A percentile compares a stretch with the other conserved stretches of the same genome.
phyloP scores from a whole-genome alignment of 1,284 basidiomycete species.

The Papiliotrema laurentii region DNA sequence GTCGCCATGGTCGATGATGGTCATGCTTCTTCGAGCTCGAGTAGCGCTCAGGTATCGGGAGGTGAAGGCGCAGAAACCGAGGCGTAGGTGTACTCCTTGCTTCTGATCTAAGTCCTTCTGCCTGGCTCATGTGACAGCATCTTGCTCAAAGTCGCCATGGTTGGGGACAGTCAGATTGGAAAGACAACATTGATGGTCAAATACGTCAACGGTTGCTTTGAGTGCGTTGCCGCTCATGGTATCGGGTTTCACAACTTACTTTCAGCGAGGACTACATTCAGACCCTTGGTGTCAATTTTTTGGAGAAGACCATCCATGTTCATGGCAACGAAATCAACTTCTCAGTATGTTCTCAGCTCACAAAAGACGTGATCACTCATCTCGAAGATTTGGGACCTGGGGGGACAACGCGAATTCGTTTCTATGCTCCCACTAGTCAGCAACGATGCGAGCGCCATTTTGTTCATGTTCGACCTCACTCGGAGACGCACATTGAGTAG shows the following conservation, averaged over 20 bases:
- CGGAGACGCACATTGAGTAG: conserved; percentile 95
- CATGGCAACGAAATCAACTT: conserved; percentile 97
- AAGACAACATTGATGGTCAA: conserved; percentile 98
- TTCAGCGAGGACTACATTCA: conserved; percentile 92
- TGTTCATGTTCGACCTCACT: conserved; percentile 99
- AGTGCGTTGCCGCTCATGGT: conserved; percentile 46
- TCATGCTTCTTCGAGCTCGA: too few relatives aligned
- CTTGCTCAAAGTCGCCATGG: conserved; percentile 97
- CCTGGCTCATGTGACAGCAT: too few relatives aligned
- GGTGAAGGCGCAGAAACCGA: too few relatives aligned
- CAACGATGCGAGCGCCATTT: conserved; percentile 95
- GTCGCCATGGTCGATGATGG: too few relatives aligned
- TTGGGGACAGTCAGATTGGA: conserved; percentile 97
- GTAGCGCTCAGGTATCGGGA: too few relatives aligned
- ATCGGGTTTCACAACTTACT: conserved; percentile 2
- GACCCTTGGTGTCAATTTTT: conserved; percentile 98
- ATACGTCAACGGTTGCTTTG: conserved; percentile 94
- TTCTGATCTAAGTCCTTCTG: too few relatives aligned
- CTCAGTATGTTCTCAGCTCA: conserved; percentile 52
- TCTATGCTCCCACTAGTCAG: conserved; percentile 98
- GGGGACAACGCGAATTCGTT: conserved; percentile 95
- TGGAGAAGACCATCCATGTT: conserved; percentile 98
- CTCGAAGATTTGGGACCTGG: conserved; percentile 87
- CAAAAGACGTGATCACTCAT: background rate
- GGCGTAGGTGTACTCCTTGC: too few relatives aligned